These are phyloP conservation scores for Fistulifera solaris DNA, from an alignment of 108 stramenopile genomes.

Conservation along the genomic window DNA sequence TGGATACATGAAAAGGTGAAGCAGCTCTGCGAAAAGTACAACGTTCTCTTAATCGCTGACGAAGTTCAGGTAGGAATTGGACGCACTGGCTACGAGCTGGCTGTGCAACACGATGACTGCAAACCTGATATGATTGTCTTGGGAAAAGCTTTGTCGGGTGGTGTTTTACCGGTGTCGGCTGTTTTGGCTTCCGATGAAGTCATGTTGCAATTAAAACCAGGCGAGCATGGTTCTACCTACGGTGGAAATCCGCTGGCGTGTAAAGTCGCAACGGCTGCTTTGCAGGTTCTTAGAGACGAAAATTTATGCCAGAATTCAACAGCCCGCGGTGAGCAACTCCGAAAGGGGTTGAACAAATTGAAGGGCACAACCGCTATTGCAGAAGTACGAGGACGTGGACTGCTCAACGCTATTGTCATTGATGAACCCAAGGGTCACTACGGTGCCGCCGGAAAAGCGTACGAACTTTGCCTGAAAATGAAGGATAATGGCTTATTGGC, in stretches of 20 bases:
- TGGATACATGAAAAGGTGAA: slow-evolving; percentile 90
- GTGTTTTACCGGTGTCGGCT: slow-evolving; percentile 93
- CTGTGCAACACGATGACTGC: slow-evolving; percentile 85
- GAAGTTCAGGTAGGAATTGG: slow-evolving; percentile 99
- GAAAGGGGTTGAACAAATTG: slow-evolving; percentile 57
- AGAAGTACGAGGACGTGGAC: slow-evolving; percentile 87
- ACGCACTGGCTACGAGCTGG: slow-evolving; percentile 88
- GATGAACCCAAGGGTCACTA: slow-evolving; percentile 81
- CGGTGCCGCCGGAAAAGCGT: slow-evolving; percentile 84
- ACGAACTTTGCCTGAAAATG: slow-evolving; percentile 87
- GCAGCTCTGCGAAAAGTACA: slow-evolving; percentile 87
- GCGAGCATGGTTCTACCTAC: slow-evolving; percentile 99
- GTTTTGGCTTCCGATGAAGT: slow-evolving; percentile 94
- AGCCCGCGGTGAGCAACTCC: slow-evolving; percentile 84
- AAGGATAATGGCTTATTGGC: slow-evolving; percentile 91
- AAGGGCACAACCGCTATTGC: slow-evolving; percentile 48
- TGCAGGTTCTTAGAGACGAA: slow-evolving; percentile 94
- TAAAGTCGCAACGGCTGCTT: slow-evolving; percentile 91
- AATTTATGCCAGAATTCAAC: slow-evolving; percentile 77
- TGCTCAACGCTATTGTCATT: slow-evolving; percentile 96
- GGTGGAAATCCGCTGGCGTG: slow-evolving; percentile 99
- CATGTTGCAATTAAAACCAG: slow-evolving; percentile 94
- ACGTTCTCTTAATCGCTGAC: slow-evolving; percentile 95
- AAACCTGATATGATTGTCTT: slow-evolving; percentile 94
- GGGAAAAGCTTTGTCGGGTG: slow-evolving; percentile 96